phyloP scores from a whole-genome alignment of 257 asterid genomes.

The Scutellaria minor region DNA sequence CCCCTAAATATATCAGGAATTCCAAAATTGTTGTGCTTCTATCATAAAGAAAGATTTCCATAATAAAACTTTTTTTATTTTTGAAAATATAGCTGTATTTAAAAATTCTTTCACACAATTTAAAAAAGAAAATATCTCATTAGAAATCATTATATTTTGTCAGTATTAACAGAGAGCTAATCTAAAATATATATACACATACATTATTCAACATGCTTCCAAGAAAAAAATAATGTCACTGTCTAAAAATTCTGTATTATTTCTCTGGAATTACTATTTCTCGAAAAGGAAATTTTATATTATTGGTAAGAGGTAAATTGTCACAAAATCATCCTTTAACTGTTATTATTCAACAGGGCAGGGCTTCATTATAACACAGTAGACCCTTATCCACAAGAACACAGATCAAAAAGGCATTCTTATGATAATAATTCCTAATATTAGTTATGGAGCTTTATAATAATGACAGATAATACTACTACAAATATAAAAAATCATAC shows the following conservation, averaged over 20 bases:
- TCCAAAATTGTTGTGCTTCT: background rate
- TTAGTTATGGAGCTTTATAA: slow-evolving; percentile 35
- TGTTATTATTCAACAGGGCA: too few relatives aligned
- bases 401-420: slow-evolving; percentile 15
- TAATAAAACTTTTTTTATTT: background rate
- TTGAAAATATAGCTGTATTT: too few relatives aligned
- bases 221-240: background rate
- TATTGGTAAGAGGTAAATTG: background rate
- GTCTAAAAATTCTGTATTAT: background rate
- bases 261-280: background rate
- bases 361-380: background rate
- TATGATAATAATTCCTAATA: slow-evolving; percentile 33
- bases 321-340: background rate
- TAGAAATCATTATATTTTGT: slow-evolving; percentile 4
- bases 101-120: too few relatives aligned
- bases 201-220: background rate
- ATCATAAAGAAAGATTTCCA: background rate
- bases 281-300: too few relatives aligned
- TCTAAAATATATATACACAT: background rate
- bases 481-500: too few relatives aligned
- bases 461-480: slow-evolving; percentile 21
- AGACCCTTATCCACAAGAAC: slow-evolving; percentile 22
- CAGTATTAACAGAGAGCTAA: background rate
- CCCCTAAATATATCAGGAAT: background rate
- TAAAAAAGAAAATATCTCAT: too few relatives aligned